Percentiles rank a stretch among this genome's conserved stretches.
phyloP scores from a whole-genome alignment of 106 monocot species.

The Phalaenopsis aphrodite region DNA sequence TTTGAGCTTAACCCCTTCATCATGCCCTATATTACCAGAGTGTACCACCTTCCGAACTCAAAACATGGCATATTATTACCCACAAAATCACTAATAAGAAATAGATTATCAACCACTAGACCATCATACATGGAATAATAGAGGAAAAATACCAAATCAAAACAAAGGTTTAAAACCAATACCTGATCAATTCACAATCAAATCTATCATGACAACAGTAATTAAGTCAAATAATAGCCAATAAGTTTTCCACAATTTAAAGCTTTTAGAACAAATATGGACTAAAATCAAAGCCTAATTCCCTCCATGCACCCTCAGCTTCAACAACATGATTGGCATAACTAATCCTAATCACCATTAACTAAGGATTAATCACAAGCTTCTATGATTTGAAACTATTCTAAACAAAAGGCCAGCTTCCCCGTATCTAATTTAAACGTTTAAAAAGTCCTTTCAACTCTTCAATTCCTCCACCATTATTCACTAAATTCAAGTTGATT shows the following conservation, averaged over 20 bases:
- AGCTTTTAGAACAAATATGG: not conserved
- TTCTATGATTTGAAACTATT: not conserved
- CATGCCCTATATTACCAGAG: too few species aligned
- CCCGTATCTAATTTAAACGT: not conserved
- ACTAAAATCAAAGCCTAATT: not conserved
- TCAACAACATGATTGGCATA: too few species aligned
- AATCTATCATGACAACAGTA: not conserved
- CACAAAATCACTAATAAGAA: not conserved
- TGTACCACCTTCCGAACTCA: too few species aligned
- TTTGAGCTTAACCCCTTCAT: too few species aligned
- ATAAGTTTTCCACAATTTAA: not conserved
- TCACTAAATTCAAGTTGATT: not conserved
- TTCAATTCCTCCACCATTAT: not conserved
- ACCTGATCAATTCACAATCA: not conserved
- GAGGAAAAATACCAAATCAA: not conserved
- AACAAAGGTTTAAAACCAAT: not conserved
- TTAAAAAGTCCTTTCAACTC: not conserved
- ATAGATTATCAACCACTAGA: not conserved
- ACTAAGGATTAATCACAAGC: not conserved
- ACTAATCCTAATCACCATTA: not conserved
- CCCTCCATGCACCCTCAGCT: too few species aligned
- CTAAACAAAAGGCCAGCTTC: not conserved
- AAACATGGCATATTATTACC: not conserved
- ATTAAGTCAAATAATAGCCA: not conserved
- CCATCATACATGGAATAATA: not conserved